Conservation (phyloP, 768 basidiomycete genomes). For the Calvatia gigantea region DNA sequence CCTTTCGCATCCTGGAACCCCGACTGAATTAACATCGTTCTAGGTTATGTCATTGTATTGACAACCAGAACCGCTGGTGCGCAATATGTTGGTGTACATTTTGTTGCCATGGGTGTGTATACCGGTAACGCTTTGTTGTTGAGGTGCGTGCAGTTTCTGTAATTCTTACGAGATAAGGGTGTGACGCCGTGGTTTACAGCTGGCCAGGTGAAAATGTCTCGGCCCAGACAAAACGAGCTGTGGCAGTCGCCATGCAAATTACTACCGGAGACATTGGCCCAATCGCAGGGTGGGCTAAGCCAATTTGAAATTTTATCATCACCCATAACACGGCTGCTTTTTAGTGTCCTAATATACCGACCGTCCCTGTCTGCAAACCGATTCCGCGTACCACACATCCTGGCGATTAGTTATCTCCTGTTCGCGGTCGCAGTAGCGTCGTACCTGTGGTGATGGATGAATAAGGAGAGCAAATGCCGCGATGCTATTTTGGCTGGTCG, state of each 20-base stretch:
- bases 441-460: slow-evolving; percentile 47
- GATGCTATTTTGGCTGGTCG: slow-evolving; percentile 24
- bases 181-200: slow-evolving; percentile 18
- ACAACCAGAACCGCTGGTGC: slow-evolving; percentile 44
- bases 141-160: slow-evolving; percentile 30
- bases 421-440: slow-evolving; percentile 41
- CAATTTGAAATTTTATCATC: too few species aligned
- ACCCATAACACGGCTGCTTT: too few species aligned
- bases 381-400: slow-evolving; percentile 54
- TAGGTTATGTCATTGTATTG: slow-evolving; percentile 57
- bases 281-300: slow-evolving; percentile 40
- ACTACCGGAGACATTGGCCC: slow-evolving; percentile 60
- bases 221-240: slow-evolving; percentile 62
- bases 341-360: slow-evolving; percentile 51
- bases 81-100: slow-evolving; percentile 56
- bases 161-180: not conserved
- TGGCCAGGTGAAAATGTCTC: slow-evolving; percentile 71
- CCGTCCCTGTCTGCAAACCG: slow-evolving; percentile 42
- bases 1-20: too few species aligned
- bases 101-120: slow-evolving; percentile 54
- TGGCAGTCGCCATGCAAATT: slow-evolving; percentile 62
- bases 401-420: slow-evolving; percentile 56
- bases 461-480: slow-evolving; percentile 44
- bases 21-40: too few species aligned
- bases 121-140: slow-evolving; percentile 55